Evolutionary conservation across 371 early-diverging fungal species (phyloP).

Genomic region (Lichtheimia ornata): DNA sequence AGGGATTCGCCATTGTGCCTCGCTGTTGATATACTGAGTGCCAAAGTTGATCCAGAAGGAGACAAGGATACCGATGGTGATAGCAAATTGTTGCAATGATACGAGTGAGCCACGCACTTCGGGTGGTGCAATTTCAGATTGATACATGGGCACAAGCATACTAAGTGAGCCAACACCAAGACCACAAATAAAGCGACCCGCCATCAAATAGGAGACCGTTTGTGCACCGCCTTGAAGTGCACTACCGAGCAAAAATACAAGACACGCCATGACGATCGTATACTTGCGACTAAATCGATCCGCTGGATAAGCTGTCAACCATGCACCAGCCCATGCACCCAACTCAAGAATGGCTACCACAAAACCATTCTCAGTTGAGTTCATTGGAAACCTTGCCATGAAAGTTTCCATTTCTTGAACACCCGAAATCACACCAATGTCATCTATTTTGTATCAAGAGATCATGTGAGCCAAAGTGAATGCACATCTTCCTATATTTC

Average conservation of each 20-base stretch:
- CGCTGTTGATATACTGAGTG: slow-evolving; percentile 43
- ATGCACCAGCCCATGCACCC: slow-evolving; percentile 60
- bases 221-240: slow-evolving; percentile 61
- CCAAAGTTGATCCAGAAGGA: slow-evolving; percentile 77
- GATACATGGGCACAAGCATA: slow-evolving; percentile 81
- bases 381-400: slow-evolving; percentile 25
- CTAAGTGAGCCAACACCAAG: slow-evolving; percentile 83
- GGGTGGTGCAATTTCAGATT: slow-evolving; percentile 85
- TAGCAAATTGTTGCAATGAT: slow-evolving; percentile 88
- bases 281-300: slow-evolving; percentile 69
- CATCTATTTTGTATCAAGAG: slow-evolving; percentile 17
- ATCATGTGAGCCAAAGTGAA: background rate
- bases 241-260: slow-evolving; percentile 67
- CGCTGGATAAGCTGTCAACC: slow-evolving; percentile 57
- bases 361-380: slow-evolving; percentile 31
- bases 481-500: slow-evolving; percentile 3
- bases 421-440: slow-evolving; percentile 48
- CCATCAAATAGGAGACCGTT: slow-evolving; percentile 55
- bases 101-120: slow-evolving; percentile 83
- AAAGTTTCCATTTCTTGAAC: slow-evolving; percentile 43
- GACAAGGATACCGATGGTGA: slow-evolving; percentile 70
- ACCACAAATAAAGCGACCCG: slow-evolving; percentile 80
- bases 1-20: slow-evolving; percentile 75
- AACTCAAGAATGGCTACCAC: slow-evolving; percentile 62
- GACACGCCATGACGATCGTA: slow-evolving; percentile 63